Conservation (phyloP, 352 stramenopile species). For the Phytopythium delawarense region DNA sequence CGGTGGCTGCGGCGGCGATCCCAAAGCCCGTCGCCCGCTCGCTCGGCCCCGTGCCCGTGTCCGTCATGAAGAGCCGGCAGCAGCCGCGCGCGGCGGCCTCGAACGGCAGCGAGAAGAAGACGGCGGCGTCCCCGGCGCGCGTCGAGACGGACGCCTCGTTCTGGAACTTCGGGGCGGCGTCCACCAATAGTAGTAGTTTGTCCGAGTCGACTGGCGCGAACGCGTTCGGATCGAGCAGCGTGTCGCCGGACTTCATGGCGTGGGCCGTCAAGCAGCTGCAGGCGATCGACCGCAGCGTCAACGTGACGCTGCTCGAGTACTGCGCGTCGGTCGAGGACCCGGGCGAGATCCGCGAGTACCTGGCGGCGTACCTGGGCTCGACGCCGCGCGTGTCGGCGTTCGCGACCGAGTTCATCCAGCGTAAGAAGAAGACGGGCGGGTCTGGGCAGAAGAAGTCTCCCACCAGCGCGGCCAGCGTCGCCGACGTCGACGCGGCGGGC, state of each 20-base stretch:
- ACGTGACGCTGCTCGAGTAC: conserved; percentile 91
- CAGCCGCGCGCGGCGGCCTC: conserved; percentile 29
- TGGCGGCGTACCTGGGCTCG: conserved; percentile 95
- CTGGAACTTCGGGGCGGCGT: conserved; percentile 75
- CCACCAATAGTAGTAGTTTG: conserved; percentile 2
- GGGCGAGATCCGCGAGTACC: conserved; percentile 93
- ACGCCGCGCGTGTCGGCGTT: conserved; percentile 96
- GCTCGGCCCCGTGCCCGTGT: conserved; percentile 70
- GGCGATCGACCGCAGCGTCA: conserved; percentile 61
- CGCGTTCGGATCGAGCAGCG: conserved; percentile 42
- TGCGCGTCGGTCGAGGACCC: conserved; percentile 94
- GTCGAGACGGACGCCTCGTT: conserved; percentile 68
- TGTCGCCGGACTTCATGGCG: conserved; percentile 71
- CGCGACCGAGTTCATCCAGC: conserved; percentile 95
- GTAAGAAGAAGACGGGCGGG: conserved; percentile 69
- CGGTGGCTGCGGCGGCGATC: conserved; percentile 31
- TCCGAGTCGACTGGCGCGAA: conserved; percentile 21
- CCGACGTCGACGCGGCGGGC: conserved; percentile 34
- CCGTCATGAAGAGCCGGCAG: conserved; percentile 75
- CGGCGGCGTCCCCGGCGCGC: conserved; percentile 31
- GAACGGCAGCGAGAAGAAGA: conserved; percentile 23
- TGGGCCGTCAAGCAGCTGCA: conserved; percentile 82
- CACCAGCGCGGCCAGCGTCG: conserved; percentile 8
- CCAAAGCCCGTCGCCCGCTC: conserved; percentile 48
- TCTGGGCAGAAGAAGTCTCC: conserved; percentile 34